A percentile compares a stretch with the other conserved stretches of the same genome.
Evolutionary conservation across 1,139 yeast species (phyloP).

Genomic region (Saccharomyces hybrid): DNA sequence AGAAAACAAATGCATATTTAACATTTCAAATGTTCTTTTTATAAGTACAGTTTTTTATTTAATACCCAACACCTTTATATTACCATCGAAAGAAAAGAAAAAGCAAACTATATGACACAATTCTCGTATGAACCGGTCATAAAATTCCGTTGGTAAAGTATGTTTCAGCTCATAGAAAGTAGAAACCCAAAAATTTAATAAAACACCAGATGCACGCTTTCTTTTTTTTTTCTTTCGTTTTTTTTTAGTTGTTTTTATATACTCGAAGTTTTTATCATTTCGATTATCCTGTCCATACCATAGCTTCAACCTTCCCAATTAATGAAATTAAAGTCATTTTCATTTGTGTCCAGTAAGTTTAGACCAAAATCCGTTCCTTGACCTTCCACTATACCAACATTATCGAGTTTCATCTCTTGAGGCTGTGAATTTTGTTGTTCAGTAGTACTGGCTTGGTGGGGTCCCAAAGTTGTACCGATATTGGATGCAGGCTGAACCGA

Average conservation of each 20-base stretch:
- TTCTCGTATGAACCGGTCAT: background rate
- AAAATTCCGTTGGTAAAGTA: background rate
- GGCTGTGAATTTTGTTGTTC: background rate
- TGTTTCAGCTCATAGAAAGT: background rate
- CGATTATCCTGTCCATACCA: background rate
- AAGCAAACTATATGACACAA: background rate
- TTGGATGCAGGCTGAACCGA: background rate
- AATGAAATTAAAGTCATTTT: constrained; percentile 21
- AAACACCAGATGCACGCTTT: background rate
- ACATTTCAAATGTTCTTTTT: background rate
- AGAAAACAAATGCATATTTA: background rate
- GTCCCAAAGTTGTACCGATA: background rate
- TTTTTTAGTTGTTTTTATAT: background rate
- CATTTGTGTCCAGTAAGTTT: constrained; percentile 18
- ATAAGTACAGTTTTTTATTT: background rate
- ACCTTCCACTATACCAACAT: background rate
- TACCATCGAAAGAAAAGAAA: background rate
- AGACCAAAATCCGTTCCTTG: constrained; percentile 12
- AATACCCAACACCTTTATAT: background rate
- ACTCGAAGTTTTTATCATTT: background rate
- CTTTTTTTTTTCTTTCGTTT: background rate
- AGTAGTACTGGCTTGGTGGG: background rate
- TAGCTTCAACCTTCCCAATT: constrained; percentile 11
- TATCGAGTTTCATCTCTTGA: background rate
- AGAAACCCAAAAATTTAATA: background rate